Evolutionary conservation across 805 yeast species (phyloP).

Genomic region (Brettanomyces naardenensis): DNA sequence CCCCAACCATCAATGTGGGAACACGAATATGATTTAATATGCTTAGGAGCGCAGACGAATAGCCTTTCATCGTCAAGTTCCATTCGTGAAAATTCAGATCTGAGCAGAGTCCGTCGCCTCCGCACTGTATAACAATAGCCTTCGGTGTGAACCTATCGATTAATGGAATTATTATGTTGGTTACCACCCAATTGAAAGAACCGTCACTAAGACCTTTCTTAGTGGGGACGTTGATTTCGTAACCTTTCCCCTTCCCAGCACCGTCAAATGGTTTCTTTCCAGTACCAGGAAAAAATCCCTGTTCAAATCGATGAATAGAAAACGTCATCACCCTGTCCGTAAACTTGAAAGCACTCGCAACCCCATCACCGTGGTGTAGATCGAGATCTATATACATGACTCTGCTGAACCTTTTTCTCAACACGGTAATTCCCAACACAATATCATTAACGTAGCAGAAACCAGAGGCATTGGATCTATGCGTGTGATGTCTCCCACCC

Average conservation of each 20-base stretch:
- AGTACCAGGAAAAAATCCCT: slow-evolving; percentile 71
- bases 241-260: slow-evolving; percentile 29
- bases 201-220: slow-evolving; percentile 47
- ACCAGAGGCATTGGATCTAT: slow-evolving; percentile 49
- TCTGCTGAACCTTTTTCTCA: slow-evolving; percentile 37
- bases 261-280: slow-evolving; percentile 38
- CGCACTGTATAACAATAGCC: slow-evolving; percentile 57
- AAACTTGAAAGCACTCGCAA: slow-evolving; percentile 52
- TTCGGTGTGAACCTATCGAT: slow-evolving; percentile 36
- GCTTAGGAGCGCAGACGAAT: slow-evolving; percentile 27
- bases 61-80: slow-evolving; percentile 55
- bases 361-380: slow-evolving; percentile 79
- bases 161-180: slow-evolving; percentile 35
- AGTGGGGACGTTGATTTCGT: slow-evolving; percentile 47
- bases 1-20: slow-evolving; percentile 53
- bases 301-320: slow-evolving; percentile 55
- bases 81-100: slow-evolving; percentile 55
- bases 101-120: slow-evolving; percentile 66
- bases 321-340: slow-evolving; percentile 51
- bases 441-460: slow-evolving; percentile 71
- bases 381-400: slow-evolving; percentile 65
- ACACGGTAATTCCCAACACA: slow-evolving; percentile 43
- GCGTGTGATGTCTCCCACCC: slow-evolving; percentile 74
- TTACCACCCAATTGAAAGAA: slow-evolving; percentile 29
- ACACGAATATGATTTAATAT: slow-evolving; percentile 19